Evolutionary conservation across 805 yeast species (phyloP).

Genomic region (Kazachstania taianensis): DNA sequence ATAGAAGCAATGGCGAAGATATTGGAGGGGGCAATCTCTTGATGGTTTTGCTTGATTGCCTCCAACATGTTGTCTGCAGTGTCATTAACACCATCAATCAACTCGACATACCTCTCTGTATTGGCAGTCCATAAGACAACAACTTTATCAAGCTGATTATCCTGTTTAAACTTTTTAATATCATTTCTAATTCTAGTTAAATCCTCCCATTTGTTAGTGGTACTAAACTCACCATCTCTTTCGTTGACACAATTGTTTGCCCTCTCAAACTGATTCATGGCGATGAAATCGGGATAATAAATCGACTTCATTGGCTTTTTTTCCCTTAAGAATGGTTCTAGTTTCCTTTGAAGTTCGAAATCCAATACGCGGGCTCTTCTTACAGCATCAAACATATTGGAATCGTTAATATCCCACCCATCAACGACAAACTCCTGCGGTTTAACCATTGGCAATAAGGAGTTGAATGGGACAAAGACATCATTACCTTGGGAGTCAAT

Average conservation of each 20-base stretch:
- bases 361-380: slow-evolving; percentile 81
- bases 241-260: slow-evolving; percentile 67
- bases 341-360: slow-evolving; percentile 68
- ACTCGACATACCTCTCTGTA: slow-evolving; percentile 83
- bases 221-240: slow-evolving; percentile 32
- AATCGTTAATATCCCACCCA: slow-evolving; percentile 88
- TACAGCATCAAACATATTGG: slow-evolving; percentile 67
- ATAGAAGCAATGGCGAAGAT: slow-evolving; percentile 89
- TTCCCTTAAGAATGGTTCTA: slow-evolving; percentile 50
- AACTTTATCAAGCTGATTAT: slow-evolving; percentile 72
- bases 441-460: slow-evolving; percentile 74
- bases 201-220: slow-evolving; percentile 73
- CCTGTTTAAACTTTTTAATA: slow-evolving; percentile 63
- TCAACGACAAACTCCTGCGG: slow-evolving; percentile 86
- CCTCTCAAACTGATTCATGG: slow-evolving; percentile 85
- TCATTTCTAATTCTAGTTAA: slow-evolving; percentile 80
- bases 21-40: slow-evolving; percentile 87
- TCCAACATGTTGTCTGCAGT: slow-evolving; percentile 69
- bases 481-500: slow-evolving; percentile 74
- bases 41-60: slow-evolving; percentile 68
- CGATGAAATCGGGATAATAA: slow-evolving; percentile 94
- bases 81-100: slow-evolving; percentile 75
- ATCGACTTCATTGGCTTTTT: slow-evolving; percentile 71
- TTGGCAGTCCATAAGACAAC: slow-evolving; percentile 95
- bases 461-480: slow-evolving; percentile 85